phyloP scores from a whole-genome alignment of 257 asterid species.

The Nicotiana knightiana region DNA sequence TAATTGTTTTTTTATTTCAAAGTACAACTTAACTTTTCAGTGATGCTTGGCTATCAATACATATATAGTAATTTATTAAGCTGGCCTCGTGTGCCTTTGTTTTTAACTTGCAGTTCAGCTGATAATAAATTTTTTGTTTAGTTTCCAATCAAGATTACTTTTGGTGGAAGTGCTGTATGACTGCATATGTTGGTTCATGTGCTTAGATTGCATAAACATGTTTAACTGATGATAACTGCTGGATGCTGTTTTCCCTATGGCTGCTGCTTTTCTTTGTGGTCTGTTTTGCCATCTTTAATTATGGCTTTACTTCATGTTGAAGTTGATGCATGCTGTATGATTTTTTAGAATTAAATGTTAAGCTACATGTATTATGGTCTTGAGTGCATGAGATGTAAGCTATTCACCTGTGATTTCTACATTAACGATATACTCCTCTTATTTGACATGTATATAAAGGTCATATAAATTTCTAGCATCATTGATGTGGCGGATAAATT shows the following conservation, averaged over 20 bases:
- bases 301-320: neutral
- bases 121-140: neutral
- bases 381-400: neutral
- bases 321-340: neutral
- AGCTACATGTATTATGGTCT: too few relatives aligned
- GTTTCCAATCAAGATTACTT: neutral
- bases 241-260: conserved; percentile 34
- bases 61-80: conserved; percentile 9
- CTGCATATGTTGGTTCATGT: conserved; percentile 45
- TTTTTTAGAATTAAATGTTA: too few relatives aligned
- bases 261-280: neutral
- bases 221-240: conserved; percentile 7
- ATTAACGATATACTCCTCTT: too few relatives aligned
- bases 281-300: neutral
- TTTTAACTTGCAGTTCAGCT: conserved; percentile 15
- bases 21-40: conserved; percentile 42
- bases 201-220: conserved; percentile 18
- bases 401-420: neutral
- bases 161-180: neutral
- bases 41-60: conserved; percentile 2
- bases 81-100: conserved; percentile 25
- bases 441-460: neutral
- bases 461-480: neutral
- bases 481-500: neutral
- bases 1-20: conserved; percentile 16